These are phyloP conservation scores for Tricholoma terreum DNA, from an alignment of 768 basidiomycete genomes.

Conservation along the genomic window DNA sequence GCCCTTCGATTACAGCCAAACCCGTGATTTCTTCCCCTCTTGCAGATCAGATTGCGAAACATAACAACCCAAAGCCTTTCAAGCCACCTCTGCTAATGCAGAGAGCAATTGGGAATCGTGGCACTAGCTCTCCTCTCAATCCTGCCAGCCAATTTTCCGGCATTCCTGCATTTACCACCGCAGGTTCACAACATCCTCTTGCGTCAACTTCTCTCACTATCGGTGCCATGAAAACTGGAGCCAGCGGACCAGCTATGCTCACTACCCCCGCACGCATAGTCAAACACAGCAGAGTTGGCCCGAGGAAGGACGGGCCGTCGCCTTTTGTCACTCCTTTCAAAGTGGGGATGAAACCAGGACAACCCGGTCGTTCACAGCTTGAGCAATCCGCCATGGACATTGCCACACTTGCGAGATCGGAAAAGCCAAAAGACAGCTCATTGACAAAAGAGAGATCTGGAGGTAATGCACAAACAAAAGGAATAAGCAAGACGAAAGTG, in stretches of 20 bases:
- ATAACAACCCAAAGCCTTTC: slow-evolving; percentile 37
- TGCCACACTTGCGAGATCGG: slow-evolving; percentile 7
- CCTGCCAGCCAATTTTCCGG: slow-evolving; percentile 13
- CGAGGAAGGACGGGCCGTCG: slow-evolving; percentile 28
- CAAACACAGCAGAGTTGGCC: background rate
- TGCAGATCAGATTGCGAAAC: slow-evolving; percentile 7
- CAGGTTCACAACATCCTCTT: slow-evolving; percentile 36
- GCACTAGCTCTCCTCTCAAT: slow-evolving; percentile 30
- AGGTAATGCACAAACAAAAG: slow-evolving; percentile 1
- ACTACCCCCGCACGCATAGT: slow-evolving; percentile 11
- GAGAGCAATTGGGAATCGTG: background rate
- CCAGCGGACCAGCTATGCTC: background rate
- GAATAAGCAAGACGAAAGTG: slow-evolving; percentile 17
- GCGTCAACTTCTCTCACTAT: slow-evolving; percentile 24
- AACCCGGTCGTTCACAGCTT: slow-evolving; percentile 33
- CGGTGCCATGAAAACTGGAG: slow-evolving; percentile 5
- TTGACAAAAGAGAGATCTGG: slow-evolving; percentile 12
- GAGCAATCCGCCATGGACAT: slow-evolving; percentile 18
- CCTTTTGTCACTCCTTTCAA: slow-evolving; percentile 69
- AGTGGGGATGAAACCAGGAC: slow-evolving; percentile 43
- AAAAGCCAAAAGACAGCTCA: slow-evolving; percentile 10
- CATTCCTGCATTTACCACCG: slow-evolving; percentile 11
- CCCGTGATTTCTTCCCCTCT: slow-evolving; percentile 10
- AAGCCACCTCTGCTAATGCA: slow-evolving; percentile 42
- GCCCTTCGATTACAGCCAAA: slow-evolving; percentile 12